These are phyloP conservation scores for Acer campestre DNA, from an alignment of 345 rosid species.

Conservation along the genomic window DNA sequence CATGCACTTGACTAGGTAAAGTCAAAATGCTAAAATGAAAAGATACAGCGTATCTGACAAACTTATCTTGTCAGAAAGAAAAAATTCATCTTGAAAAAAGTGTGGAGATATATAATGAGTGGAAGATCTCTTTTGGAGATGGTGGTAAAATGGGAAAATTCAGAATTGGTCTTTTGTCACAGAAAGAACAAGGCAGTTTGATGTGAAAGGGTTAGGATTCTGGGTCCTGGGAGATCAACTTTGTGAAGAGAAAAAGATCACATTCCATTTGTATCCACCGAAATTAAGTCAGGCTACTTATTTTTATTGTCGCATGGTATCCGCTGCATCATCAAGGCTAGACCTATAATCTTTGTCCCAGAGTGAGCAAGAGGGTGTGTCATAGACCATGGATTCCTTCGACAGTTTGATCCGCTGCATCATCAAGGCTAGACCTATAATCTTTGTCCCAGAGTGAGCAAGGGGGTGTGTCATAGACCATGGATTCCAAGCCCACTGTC, in stretches of 20 bases:
- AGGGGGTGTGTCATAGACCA: neutral
- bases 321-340: neutral
- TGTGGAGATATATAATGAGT: neutral
- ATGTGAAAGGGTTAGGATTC: constrained; percentile 35
- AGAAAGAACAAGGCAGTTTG: constrained; percentile 7
- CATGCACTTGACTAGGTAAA: neutral
- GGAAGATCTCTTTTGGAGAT: constrained; percentile 8
- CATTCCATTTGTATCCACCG: neutral
- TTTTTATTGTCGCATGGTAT: neutral
- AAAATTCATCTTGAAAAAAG: neutral
- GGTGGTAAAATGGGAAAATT: neutral
- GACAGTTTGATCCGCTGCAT: neutral
- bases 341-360: neutral
- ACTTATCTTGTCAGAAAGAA: neutral
- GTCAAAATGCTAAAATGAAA: neutral
- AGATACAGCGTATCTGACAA: neutral
- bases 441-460: neutral
- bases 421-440: no score
- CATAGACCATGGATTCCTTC: neutral
- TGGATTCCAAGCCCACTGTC: neutral
- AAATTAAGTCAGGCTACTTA: neutral
- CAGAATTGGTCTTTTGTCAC: no score
- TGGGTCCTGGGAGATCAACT: constrained; percentile 26
- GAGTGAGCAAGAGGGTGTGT: neutral
- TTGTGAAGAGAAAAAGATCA: constrained; percentile 22